Evolutionary conservation across 805 yeast genomes (phyloP), one percentile per base, ranked within the genome.

Genomic region (Saccharomycopsis olivae): DNA sequence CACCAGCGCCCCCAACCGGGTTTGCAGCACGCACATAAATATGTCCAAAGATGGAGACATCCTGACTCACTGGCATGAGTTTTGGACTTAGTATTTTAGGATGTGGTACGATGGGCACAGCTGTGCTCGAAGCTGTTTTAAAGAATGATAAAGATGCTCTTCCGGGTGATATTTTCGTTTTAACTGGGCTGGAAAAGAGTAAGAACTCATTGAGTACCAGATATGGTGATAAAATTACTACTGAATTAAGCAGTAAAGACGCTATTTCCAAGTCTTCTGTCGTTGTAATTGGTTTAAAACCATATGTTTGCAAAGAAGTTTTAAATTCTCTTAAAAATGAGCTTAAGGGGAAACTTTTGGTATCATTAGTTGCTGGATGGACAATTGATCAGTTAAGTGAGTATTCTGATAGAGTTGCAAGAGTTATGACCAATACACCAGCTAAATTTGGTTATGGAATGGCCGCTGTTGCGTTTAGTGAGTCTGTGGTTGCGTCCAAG

Each of bases 401-500:
- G 1, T 70, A 74, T 51, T 65, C 83, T 8, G 44, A 56, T 37
- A 63, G 67, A 43, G 76, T 89, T 24, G 84, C 94, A 17, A 72
- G 95, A 47, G 94, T 94, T n/a, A 88, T 94, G 95, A 89, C 99
- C 34, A 92, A 89, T 62, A 92, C 98, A 0, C 96, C 99, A 3
- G 94, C 95, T 15, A 78, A 79, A 57, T 84, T 73, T 58, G 95
- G 96, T 17, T 75, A 78, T 51, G 98, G 97, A 38, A 86, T 89
- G 69, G 95, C 97, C 9, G 87, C 86, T 29, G 77, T 92, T n/a
- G 73, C 95, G 2, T 76, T 83, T 53, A 74, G 89, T 8, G 47
- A 59, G 2, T 60, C 59, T 9, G 78, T 77, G 15, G 68, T 68
- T 48, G 51, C 47, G 27, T 41, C 49, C 8, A 51, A 61, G 43